Percentiles rank a stretch among this genome's conserved stretches.
Evolutionary conservation across 2,329 filamentous ascomycete genomes (phyloP).

Genomic region (Dryadomyces quercus-mongolicae): DNA sequence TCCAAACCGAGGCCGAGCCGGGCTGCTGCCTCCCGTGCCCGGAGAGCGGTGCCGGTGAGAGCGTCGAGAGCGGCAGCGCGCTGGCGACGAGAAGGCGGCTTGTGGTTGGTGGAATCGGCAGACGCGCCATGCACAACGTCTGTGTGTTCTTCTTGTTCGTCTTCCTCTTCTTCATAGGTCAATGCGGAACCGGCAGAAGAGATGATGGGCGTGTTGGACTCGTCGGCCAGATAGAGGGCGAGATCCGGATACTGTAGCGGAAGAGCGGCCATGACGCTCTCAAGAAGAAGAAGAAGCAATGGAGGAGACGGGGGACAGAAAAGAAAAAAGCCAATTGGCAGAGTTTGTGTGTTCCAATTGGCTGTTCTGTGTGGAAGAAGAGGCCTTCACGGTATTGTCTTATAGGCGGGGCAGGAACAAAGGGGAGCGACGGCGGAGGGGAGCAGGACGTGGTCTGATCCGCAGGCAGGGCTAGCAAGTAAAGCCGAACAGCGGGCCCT

Average conservation of each 20-base stretch:
- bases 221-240: conserved; percentile 45
- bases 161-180: background rate
- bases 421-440: background rate
- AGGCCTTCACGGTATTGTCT: background rate
- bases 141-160: background rate
- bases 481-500: background rate
- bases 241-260: conserved; percentile 38
- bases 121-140: background rate
- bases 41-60: conserved; percentile 40
- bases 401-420: background rate
- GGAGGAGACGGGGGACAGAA: background rate
- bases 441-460: background rate
- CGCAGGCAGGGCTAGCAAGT: no score
- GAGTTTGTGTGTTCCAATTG: background rate
- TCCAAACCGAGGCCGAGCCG: conserved; percentile 42
- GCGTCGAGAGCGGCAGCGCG: conserved; percentile 34
- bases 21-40: conserved; percentile 37
- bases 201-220: conserved; percentile 43
- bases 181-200: conserved; percentile 24
- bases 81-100: conserved; percentile 11
- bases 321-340: background rate
- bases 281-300: background rate
- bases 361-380: background rate
- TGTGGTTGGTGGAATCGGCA: background rate
- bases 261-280: conserved; percentile 27